These are phyloP conservation scores for Colletotrichum camelliae DNA, from an alignment of 2,329 filamentous ascomycete species.

Conservation along the genomic window DNA sequence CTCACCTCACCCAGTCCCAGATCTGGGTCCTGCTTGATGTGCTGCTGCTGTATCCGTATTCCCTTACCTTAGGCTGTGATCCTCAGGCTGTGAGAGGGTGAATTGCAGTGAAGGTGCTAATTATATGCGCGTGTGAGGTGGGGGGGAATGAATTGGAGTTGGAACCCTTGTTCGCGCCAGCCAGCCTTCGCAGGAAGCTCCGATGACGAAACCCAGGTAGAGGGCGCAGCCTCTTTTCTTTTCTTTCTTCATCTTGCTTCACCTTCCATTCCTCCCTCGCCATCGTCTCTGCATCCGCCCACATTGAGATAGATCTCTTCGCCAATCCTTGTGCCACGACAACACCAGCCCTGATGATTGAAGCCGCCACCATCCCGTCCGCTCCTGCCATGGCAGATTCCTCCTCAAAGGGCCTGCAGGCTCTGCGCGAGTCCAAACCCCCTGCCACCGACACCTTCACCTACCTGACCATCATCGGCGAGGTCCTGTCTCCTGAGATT, in stretches of 20 bases:
- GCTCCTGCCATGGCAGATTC: conserved; percentile 28
- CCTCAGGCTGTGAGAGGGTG: background rate
- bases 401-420: conserved; percentile 46
- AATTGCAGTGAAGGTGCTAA: conserved; percentile 1
- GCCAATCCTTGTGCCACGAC: background rate
- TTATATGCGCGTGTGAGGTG: conserved; percentile 7
- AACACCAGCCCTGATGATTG: conserved; percentile 16
- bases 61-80: background rate
- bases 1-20: background rate
- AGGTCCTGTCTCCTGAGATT: conserved; percentile 70
- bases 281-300: background rate
- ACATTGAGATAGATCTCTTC: background rate
- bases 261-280: background rate
- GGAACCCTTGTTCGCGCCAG: background rate
- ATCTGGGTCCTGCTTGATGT: background rate
- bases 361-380: conserved; percentile 9
- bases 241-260: background rate
- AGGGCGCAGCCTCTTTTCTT: conserved; percentile 10
- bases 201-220: conserved; percentile 16
- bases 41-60: background rate
- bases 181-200: background rate
- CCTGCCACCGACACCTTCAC: conserved; percentile 71
- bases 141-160: conserved; percentile 6
- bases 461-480: conserved; percentile 79
- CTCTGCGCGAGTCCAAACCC: conserved; percentile 54